These are phyloP conservation scores for Ganoderma lingzhi DNA, from an alignment of 1,284 basidiomycete species.

Conservation along the genomic window DNA sequence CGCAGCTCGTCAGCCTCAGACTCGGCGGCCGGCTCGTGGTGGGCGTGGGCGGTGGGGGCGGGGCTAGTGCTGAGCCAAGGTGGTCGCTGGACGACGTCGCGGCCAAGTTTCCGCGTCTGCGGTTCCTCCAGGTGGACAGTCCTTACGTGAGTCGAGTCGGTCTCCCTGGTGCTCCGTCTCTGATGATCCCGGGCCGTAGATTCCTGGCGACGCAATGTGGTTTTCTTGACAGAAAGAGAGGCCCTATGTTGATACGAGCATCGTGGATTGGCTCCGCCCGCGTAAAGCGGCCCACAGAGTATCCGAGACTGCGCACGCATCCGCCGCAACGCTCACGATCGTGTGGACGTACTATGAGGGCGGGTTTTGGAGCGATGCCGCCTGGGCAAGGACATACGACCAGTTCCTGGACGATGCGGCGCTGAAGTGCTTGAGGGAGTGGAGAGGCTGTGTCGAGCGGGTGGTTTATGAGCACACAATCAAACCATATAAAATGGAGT, in stretches of 20 bases:
- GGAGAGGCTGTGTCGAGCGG: neutral
- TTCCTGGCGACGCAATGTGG: neutral
- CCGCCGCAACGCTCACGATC: neutral
- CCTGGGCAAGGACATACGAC: neutral
- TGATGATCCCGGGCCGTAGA: neutral
- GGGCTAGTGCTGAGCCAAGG: neutral
- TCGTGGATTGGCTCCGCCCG: neutral
- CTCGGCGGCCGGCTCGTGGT: neutral
- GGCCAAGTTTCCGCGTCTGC: neutral
- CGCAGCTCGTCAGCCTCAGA: neutral
- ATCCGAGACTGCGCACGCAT: too few relatives aligned
- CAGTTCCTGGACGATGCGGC: neutral
- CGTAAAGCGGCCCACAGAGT: neutral
- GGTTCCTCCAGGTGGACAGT: neutral
- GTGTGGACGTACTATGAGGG: neutral
- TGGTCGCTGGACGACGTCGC: neutral
- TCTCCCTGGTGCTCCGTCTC: neutral
- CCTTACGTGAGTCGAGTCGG: neutral
- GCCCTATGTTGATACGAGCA: neutral
- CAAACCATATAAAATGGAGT: neutral
- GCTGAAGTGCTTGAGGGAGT: neutral
- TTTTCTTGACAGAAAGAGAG: neutral
- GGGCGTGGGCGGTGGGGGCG: neutral
- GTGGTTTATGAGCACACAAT: neutral
- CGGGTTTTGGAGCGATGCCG: neutral